phyloP scores from a whole-genome alignment of 306 rosid genomes.

The Dicorynia guianensis region DNA sequence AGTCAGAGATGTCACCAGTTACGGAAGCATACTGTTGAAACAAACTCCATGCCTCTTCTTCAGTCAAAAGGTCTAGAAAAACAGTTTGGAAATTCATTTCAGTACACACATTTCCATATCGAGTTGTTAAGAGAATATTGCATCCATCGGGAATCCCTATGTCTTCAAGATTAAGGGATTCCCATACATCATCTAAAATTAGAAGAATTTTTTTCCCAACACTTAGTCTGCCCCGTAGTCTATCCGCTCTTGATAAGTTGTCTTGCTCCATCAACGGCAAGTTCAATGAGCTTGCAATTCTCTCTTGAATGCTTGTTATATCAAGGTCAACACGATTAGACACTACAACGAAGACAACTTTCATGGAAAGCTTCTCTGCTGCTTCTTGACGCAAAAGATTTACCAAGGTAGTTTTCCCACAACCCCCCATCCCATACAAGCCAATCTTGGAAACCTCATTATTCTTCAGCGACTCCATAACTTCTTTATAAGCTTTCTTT shows the following conservation, averaged over 20 bases:
- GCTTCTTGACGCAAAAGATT: not conserved
- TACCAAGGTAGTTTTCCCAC: not conserved
- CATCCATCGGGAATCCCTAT: not conserved
- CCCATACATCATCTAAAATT: not conserved
- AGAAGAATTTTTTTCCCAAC: not conserved
- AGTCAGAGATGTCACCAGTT: not conserved
- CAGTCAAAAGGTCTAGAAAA: not conserved
- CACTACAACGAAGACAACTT: not conserved
- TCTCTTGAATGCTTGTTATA: not conserved
- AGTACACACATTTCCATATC: not conserved
- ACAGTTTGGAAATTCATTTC: not conserved
- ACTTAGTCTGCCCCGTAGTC: not conserved
- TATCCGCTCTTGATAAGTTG: rapidly evolving
- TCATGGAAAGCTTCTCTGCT: not conserved
- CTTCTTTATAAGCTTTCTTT: not conserved
- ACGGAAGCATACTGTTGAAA: not conserved
- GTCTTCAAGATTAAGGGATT: not conserved
- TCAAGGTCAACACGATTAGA: not conserved
- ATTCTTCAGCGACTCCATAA: not conserved
- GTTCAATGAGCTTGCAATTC: not conserved
- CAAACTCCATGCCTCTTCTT: not conserved
- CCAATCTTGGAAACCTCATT: not conserved
- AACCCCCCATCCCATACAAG: not conserved
- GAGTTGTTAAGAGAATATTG: not conserved
- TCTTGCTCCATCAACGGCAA: too few species aligned